A percentile compares a stretch with the other conserved stretches of the same genome.
Evolutionary conservation across 2,329 filamentous ascomycete species (phyloP).

Genomic region (Pochonia chlamydosporia): DNA sequence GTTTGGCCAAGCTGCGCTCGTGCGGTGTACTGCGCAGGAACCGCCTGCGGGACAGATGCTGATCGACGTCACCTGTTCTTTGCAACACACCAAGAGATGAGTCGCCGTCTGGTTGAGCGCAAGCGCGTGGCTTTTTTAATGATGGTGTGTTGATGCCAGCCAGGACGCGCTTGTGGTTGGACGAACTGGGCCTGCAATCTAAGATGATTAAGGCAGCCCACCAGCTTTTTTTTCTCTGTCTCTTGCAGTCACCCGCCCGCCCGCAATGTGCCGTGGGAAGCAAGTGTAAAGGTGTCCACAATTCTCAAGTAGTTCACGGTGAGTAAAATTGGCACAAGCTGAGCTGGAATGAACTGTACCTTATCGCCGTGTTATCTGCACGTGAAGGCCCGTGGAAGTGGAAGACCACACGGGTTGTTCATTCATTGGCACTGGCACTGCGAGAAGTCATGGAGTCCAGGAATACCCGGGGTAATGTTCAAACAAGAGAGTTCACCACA

Average conservation of each 20-base stretch:
- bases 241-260: neutral
- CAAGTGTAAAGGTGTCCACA: neutral
- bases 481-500: no score
- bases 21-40: neutral
- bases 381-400: neutral
- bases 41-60: slow-evolving; percentile 1
- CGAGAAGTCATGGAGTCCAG: no score
- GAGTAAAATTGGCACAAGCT: neutral
- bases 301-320: neutral
- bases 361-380: neutral
- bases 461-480: no score
- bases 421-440: no score
- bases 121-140: slow-evolving; percentile 5
- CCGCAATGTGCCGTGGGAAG: neutral
- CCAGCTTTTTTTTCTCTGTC: neutral
- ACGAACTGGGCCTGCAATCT: neutral
- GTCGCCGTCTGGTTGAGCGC: slow-evolving; percentile 2
- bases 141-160: slow-evolving; percentile 5
- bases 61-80: slow-evolving; percentile 8
- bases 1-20: neutral
- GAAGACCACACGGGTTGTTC: no score
- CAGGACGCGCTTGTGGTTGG: slow-evolving; percentile 8
- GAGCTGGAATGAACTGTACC: neutral
- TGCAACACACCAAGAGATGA: neutral
- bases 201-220: neutral